Base-by-base conservation (phyloP, 148 eudicot genomes). In the Cornus controversa region DNA sequence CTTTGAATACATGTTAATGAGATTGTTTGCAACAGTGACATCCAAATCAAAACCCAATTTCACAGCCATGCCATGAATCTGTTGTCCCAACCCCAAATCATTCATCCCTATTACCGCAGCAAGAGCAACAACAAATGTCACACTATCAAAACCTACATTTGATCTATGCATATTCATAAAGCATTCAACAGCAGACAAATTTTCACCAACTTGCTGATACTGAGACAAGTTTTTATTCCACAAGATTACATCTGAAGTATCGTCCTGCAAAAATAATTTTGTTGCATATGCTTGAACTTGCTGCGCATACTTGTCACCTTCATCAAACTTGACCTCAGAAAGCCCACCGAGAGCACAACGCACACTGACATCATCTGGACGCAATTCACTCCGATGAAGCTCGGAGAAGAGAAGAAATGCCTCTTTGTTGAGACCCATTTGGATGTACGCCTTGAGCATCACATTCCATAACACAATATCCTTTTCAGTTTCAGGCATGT, bases 1-100 rank as follows among this genome's bases (percentile, higher is more conserved):
- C 65, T 82, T 82, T 24, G 78, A 78, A 63, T 73, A 82, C 81
- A 78, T 78, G 77, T 78, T 78, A 74, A 82, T 78, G 42, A 82
- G 81, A 78, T 75, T 78, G 74, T 82, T 82, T 22, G 71, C 66
- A 50, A 82, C 78, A 8, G 65, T 27, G 69, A 69, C 58, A 74
- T 73, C 67, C 10, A 64, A 45, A 69, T 62, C 74, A 25, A 74
- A 69, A 60, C 84, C 81, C 42, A 58, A 78, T 26, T 82, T 82
- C 22, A 78, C 42, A 18, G 77, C 75, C 71, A 82, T 68, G 50
- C 74, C 71, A 69, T 82, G 84, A 74, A 82, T 69, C 58, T 82
- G 78, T 42, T 69, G 71, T 29, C 81, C 84, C 75, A 82, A 69
- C 36, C 24, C 58, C 11, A 27, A 53, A 58, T 69, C 31, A 82